Base-by-base conservation (phyloP, 345 rosid species). In the Nasturtium officinale region DNA sequence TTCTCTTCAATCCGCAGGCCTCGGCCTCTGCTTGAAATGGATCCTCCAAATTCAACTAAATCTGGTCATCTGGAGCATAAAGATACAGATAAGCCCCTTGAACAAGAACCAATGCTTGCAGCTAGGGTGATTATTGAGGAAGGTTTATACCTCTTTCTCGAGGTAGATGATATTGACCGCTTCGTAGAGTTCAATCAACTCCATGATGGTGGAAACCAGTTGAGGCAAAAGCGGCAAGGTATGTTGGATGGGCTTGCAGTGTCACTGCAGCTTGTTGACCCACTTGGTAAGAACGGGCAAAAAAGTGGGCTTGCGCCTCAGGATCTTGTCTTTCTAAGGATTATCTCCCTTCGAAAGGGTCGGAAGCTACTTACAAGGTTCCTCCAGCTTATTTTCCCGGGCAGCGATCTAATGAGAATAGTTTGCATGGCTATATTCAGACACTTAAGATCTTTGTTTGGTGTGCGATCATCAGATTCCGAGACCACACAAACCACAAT, bases 1-100 rank as follows among this genome's bases (percentile, higher is more conserved):
- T 94, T 94, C 83, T 89, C 98, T 82, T 94, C 98, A 12, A 84
- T 94, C 79, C 91, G 92, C 63, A 87, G 97, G 82, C 98, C 98
- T 51, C 94, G 98, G 9, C 98, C 96, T 47, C 95, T 94, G 75
- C 97, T 94, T 77, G 98, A 94, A 79, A 92, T 94, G 52, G 97
- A 94, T 53, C 80, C 90, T 42, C 87, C 90, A 52, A 84, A 79
- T 76, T 82, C 89, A 51, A 61, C 86, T 46, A 59, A 53, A 75
- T 79, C 77, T 42, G 84, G 82, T 56, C 82, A 50, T 67, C 61
- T 78, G 17, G 96, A 89, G 52, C 87, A 82, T 54, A 85, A 81
- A 60, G 85, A 63, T 46, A 60, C 84, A 61, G 92, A 83, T 79
- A 94, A 84, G 81, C 96, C 98, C 64, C 80, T 94, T 60, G 97